Evolutionary conservation across 495 filamentous ascomycete genomes (phyloP), one percentile per base, ranked within the genome.

Genomic region (Tuber aestivum): DNA sequence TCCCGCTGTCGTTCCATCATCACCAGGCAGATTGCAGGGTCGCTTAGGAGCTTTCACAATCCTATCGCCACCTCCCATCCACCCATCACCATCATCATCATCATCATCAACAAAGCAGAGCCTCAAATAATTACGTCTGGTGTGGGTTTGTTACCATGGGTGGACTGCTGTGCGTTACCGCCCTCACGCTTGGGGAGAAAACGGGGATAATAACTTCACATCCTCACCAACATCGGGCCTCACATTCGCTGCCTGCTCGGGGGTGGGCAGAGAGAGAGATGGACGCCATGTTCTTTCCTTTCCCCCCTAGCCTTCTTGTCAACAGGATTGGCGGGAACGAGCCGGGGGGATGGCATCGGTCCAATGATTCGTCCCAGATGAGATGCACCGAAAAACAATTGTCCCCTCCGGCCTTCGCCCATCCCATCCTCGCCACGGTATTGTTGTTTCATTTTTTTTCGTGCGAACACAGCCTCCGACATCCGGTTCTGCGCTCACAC

Each of bases 1-100:
- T 65, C 56, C 56, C 56, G 56, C 56, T 32, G n/a, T 65, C 56
- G 56, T 65, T 65, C 56, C n/a, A n/a, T n/a, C 56, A 65, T 65
- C 23, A 32, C 56, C 56, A 65, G 27, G 56, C 56, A 65, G 56
- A 65, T 65, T 65, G 56, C 56, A 65, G 56, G 56, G n/a, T 65
- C 56, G 56, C 56, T 65, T 65, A 32, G 2, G n/a, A 65, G 56
- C 56, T 65, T 12, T 18, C 56, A 27, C 56, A 16, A 12, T 65
- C 56, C 56, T 27, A 65, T 32, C 9, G 12, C 18, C 56, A 32
- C 56, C 56, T 32, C 23, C 56, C 14, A 65, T 65, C 56, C 56
- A 65, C 12, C n/a, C n/a, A n/a, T n/a, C n/a, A n/a, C n/a, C n/a
- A n/a, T n/a, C n/a, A n/a, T n/a, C n/a, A n/a, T n/a, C n/a, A n/a